Percentiles rank a stretch among this genome's conserved stretches.
Evolutionary conservation across 2,329 filamentous ascomycete genomes (phyloP).

Genomic region (Hirsutella thompsonii): DNA sequence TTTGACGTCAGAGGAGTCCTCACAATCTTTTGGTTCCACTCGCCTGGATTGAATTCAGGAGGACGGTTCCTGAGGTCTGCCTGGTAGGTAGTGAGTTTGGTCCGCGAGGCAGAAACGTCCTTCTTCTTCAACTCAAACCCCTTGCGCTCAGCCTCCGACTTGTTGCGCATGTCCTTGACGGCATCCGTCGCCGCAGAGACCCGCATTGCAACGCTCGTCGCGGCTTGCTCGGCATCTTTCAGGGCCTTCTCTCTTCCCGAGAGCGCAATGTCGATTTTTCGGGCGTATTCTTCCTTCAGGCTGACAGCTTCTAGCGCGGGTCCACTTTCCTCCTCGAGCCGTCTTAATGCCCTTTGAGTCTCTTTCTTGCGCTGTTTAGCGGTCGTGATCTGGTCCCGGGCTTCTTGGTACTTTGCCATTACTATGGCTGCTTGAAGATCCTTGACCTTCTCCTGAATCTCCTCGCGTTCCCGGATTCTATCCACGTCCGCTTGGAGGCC

Average conservation of each 20-base stretch:
- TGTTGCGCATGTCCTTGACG: constrained; percentile 28
- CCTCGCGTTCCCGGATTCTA: constrained; percentile 61
- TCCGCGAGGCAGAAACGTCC: constrained; percentile 35
- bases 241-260: constrained; percentile 40
- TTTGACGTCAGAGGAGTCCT: constrained; percentile 12
- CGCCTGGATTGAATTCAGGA: constrained; percentile 52
- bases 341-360: constrained; percentile 42
- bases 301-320: constrained; percentile 60
- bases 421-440: constrained; percentile 54
- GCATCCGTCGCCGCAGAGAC: constrained; percentile 21
- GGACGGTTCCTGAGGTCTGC: constrained; percentile 49
- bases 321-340: constrained; percentile 44
- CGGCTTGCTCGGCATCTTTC: constrained; percentile 37
- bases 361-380: constrained; percentile 42
- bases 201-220: constrained; percentile 28
- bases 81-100: constrained; percentile 49
- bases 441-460: constrained; percentile 50
- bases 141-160: constrained; percentile 37
- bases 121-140: constrained; percentile 35
- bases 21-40: constrained; percentile 63
- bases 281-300: constrained; percentile 54
- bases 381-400: constrained; percentile 31
- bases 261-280: constrained; percentile 41
- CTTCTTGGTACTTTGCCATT: constrained; percentile 49
- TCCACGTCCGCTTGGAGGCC: constrained; percentile 72